These are phyloP conservation scores for Colletotrichum magnum DNA, from an alignment of 2,329 filamentous ascomycete species.

Conservation along the genomic window DNA sequence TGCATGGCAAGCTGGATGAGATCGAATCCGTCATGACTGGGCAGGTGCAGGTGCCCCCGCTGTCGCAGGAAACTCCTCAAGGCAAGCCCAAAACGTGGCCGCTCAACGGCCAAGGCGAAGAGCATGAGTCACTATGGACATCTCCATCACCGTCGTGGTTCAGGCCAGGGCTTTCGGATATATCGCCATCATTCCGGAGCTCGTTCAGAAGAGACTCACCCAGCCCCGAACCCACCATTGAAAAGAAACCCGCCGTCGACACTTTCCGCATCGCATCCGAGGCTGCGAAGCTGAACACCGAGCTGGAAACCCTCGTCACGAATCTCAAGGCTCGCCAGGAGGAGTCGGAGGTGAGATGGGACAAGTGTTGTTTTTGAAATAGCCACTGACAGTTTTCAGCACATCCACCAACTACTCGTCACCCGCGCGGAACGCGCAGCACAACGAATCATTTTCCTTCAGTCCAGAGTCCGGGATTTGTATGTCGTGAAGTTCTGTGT, in stretches of 20 bases:
- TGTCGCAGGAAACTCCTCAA: conserved; percentile 32
- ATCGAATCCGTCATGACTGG: conserved; percentile 49
- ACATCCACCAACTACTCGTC: conserved; percentile 74
- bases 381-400: conserved; percentile 52
- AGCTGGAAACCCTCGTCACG: conserved; percentile 63
- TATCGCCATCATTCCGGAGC: conserved; percentile 51
- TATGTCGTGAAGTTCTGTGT: conserved; percentile 48
- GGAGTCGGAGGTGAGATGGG: conserved; percentile 67
- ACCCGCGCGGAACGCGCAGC: conserved; percentile 70
- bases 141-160: conserved; percentile 54
- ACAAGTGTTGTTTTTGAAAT: not conserved
- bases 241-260: conserved; percentile 47
- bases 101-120: conserved; percentile 36
- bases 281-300: conserved; percentile 63
- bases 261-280: conserved; percentile 53
- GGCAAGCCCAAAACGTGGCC: conserved; percentile 41
- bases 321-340: conserved; percentile 70
- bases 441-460: conserved; percentile 71
- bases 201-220: conserved; percentile 45
- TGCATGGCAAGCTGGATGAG: conserved; percentile 52
- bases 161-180: conserved; percentile 56
- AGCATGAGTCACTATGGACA: conserved; percentile 48
- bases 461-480: conserved; percentile 71
- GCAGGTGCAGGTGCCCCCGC: conserved; percentile 17
- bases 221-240: conserved; percentile 23